phyloP scores from a whole-genome alignment of 2,329 filamentous ascomycete species.

The Colletotrichum acutatum region DNA sequence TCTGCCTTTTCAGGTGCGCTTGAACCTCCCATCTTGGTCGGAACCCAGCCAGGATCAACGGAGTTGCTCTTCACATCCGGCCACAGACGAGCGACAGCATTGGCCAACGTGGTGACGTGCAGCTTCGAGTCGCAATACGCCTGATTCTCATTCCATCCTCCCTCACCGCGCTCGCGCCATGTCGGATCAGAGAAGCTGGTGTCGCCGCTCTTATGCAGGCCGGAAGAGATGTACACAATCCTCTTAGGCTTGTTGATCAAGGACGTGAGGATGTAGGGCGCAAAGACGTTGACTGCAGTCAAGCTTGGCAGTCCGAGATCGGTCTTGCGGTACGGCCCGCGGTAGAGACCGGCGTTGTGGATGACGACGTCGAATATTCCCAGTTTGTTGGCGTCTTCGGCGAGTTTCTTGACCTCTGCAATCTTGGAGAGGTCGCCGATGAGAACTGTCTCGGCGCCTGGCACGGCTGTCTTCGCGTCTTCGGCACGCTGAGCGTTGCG shows the following conservation, averaged over 20 bases:
- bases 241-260: constrained; percentile 59
- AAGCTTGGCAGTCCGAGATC: constrained; percentile 52
- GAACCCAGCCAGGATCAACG: constrained; percentile 64
- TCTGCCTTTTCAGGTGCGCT: constrained; percentile 59
- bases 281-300: constrained; percentile 66
- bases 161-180: constrained; percentile 43
- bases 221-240: constrained; percentile 62
- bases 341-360: constrained; percentile 67
- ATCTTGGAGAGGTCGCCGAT: constrained; percentile 64
- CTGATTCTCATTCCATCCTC: constrained; percentile 47
- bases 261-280: constrained; percentile 66
- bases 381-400: constrained; percentile 58
- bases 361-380: constrained; percentile 65
- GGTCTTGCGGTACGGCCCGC: constrained; percentile 47
- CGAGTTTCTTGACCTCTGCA: constrained; percentile 61
- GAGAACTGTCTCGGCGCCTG: constrained; percentile 61
- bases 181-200: constrained; percentile 50
- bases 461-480: constrained; percentile 58
- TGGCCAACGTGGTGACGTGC: constrained; percentile 65
- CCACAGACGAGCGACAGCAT: constrained; percentile 61
- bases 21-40: constrained; percentile 64
- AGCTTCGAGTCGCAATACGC: constrained; percentile 66
- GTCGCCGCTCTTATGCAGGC: constrained; percentile 62
- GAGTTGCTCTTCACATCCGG: constrained; percentile 54
- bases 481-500: constrained; percentile 64